Evolutionary conservation across 441 rosid genomes (phyloP).

Genomic region (California macrophylla): DNA sequence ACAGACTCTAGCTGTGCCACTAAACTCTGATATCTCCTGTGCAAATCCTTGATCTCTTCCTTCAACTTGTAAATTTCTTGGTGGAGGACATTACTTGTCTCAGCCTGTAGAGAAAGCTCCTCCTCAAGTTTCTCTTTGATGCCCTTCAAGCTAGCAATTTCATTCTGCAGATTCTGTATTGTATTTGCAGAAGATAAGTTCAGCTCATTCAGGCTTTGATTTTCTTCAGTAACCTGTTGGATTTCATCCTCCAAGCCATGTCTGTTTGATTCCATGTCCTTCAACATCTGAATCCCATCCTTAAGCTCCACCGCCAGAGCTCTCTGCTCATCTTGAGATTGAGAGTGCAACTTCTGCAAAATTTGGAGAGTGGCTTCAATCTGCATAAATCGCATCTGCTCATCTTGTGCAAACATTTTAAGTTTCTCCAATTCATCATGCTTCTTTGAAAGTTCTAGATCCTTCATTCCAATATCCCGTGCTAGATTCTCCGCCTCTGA

Average conservation of each 20-base stretch:
- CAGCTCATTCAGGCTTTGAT: constrained; percentile 35
- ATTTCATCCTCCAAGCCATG: constrained; percentile 38
- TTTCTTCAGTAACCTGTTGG: constrained; percentile 40
- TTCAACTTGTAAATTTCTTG: constrained; percentile 39
- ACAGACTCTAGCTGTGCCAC: constrained; percentile 40
- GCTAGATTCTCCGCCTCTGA: constrained; percentile 52
- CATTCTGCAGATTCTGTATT: constrained; percentile 33
- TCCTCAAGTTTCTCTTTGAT: constrained; percentile 54
- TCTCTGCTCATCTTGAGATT: constrained; percentile 59
- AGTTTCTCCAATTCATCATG: constrained; percentile 55
- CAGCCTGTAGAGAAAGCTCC: constrained; percentile 38
- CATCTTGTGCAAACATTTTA: constrained; percentile 47
- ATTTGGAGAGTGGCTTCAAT: constrained; percentile 49
- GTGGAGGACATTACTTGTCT: constrained; percentile 37
- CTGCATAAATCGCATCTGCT: constrained; percentile 45
- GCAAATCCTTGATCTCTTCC: constrained; percentile 37
- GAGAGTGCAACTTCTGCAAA: constrained; percentile 58
- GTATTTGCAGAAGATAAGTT: constrained; percentile 43
- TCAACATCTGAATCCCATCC: constrained; percentile 49
- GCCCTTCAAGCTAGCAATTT: constrained; percentile 39
- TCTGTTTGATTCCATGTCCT: constrained; percentile 48
- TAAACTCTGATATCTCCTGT: constrained; percentile 33
- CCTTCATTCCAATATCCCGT: constrained; percentile 51
- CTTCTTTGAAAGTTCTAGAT: constrained; percentile 59
- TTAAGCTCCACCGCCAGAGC: constrained; percentile 43